Percentiles rank a stretch among this genome's conserved stretches.
Conservation (phyloP, 257 asterid species). For the Lithospermum erythrorhizon region DNA sequence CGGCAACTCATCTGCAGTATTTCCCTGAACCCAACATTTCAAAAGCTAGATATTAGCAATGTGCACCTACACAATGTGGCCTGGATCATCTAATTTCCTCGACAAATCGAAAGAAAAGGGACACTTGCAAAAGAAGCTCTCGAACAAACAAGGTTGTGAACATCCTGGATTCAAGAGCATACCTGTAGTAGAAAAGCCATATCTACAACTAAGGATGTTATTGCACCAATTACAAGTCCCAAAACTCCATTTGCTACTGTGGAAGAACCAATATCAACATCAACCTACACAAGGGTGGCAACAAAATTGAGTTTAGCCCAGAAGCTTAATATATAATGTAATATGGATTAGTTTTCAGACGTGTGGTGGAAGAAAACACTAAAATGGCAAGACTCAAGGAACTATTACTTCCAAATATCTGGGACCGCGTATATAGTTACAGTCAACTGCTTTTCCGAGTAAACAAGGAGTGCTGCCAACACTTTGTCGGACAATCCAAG, state of each 20-base stretch:
- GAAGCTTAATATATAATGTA: background rate
- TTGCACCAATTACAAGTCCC: slow-evolving; percentile 92
- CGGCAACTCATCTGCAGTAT: slow-evolving; percentile 34
- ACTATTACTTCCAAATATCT: slow-evolving; percentile 70
- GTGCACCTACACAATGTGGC: too few relatives aligned
- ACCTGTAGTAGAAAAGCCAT: slow-evolving; percentile 99
- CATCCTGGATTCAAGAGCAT: background rate
- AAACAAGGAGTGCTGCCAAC: slow-evolving; percentile 99
- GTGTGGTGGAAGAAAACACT: background rate
- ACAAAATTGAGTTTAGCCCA: background rate
- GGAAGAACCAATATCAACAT: slow-evolving; percentile 91
- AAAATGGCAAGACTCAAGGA: background rate
- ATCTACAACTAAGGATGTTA: slow-evolving; percentile 85
- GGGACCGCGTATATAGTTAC: slow-evolving; percentile 82
- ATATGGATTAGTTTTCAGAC: background rate
- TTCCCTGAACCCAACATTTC: slow-evolving; percentile 16
- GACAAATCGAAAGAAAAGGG: too few relatives aligned
- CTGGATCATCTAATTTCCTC: too few relatives aligned
- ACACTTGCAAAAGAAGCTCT: background rate
- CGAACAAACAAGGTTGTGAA: background rate
- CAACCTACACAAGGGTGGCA: slow-evolving; percentile 48
- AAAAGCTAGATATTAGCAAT: background rate
- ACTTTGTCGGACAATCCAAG: slow-evolving; percentile 99
- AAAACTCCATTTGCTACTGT: slow-evolving; percentile 96
- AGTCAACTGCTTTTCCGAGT: slow-evolving; percentile 93